Conservation (phyloP, 129 eudicot species). For the Arctium minus region DNA sequence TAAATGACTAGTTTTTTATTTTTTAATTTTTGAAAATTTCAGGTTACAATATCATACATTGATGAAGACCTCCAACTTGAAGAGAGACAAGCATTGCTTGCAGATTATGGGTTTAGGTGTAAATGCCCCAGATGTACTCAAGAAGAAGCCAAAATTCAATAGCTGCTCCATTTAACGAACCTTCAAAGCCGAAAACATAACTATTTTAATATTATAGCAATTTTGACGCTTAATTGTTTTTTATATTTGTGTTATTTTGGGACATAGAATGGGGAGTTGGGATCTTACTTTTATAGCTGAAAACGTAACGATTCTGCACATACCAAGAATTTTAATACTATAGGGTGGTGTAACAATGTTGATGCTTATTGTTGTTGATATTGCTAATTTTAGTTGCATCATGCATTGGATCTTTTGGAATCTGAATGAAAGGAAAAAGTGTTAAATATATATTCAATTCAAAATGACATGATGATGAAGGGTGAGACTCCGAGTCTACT, state of each 20-base stretch:
- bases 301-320: background rate
- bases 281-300: background rate
- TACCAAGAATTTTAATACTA: too few relatives aligned
- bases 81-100: conserved; percentile 74
- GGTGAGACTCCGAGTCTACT: too few relatives aligned
- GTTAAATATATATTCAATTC: background rate
- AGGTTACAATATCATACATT: conserved; percentile 93
- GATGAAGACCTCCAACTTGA: conserved; percentile 76
- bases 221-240: background rate
- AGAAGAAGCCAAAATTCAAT: conserved; percentile 26
- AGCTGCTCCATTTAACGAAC: background rate
- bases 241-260: background rate
- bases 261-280: background rate
- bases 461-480: too few relatives aligned
- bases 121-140: conserved; percentile 65
- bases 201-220: background rate
- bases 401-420: too few relatives aligned
- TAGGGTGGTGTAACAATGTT: too few relatives aligned
- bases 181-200: too few relatives aligned
- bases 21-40: background rate
- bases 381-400: too few relatives aligned
- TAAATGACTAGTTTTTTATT: too few relatives aligned
- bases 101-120: conserved; percentile 87
- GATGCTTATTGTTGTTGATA: too few relatives aligned
- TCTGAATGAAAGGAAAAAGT: background rate